phyloP scores from a whole-genome alignment of 108 stramenopile genomes.

The Fistulifera pelliculosa region DNA sequence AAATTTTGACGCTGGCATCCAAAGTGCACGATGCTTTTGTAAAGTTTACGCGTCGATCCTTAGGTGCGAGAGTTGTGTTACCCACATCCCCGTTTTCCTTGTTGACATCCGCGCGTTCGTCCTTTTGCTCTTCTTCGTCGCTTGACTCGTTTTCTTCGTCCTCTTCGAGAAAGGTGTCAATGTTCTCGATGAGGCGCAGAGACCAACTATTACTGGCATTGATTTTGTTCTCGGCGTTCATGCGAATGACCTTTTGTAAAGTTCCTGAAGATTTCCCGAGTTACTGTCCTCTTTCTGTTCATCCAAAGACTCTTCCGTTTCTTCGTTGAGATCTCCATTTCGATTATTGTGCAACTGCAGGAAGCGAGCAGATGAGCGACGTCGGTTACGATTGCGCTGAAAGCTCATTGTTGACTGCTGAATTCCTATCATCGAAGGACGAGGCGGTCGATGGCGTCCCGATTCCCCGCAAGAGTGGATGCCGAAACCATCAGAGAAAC shows the following conservation, averaged over 20 bases:
- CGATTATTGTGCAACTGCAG: constrained; percentile 22
- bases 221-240: constrained; percentile 95
- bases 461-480: neutral
- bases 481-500: too few species aligned
- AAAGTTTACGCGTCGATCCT: constrained; percentile 79
- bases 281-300: constrained; percentile 6
- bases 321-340: too few species aligned
- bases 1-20: constrained; percentile 96
- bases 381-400: constrained; percentile 24
- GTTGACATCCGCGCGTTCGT: constrained; percentile 1
- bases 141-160: constrained; percentile 12
- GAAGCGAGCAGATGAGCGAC: constrained; percentile 76
- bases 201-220: constrained; percentile 93
- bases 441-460: neutral
- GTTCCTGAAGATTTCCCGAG: constrained; percentile 22
- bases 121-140: constrained; percentile 1
- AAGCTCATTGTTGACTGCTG: neutral
- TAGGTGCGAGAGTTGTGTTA: neutral
- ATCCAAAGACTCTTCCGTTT: constrained; percentile 5
- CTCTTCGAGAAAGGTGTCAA: constrained; percentile 72
- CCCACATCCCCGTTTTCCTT: too few species aligned
- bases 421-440: neutral
- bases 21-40: constrained; percentile 94
- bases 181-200: constrained; percentile 93
- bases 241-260: constrained; percentile 83